Percentiles rank a stretch among this genome's conserved stretches.
Conservation (phyloP, 306 rosid genomes). For the Glycine latifolia region DNA sequence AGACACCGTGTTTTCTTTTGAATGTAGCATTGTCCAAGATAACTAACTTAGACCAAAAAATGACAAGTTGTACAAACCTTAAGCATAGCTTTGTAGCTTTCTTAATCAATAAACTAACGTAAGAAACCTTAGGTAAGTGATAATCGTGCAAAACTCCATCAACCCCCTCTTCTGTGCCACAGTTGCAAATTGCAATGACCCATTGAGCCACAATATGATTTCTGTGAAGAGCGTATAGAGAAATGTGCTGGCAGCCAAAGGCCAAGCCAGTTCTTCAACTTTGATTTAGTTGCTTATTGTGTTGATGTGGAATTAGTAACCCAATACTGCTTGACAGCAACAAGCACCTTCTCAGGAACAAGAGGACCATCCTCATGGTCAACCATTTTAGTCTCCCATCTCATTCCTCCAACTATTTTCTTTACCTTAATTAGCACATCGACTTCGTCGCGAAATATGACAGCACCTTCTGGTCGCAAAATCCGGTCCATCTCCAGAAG, state of each 20-base stretch:
- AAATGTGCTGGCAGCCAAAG: slow-evolving; percentile 37
- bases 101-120: slow-evolving; percentile 43
- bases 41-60: slow-evolving; percentile 45
- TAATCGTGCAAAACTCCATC: slow-evolving; percentile 37
- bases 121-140: neutral
- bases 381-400: slow-evolving; percentile 90
- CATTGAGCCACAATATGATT: slow-evolving; percentile 39
- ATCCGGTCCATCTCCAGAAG: slow-evolving; percentile 90
- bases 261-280: slow-evolving; percentile 25
- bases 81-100: slow-evolving; percentile 41
- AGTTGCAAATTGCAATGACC: slow-evolving; percentile 21
- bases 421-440: slow-evolving; percentile 74
- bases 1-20: slow-evolving; percentile 21
- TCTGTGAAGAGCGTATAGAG: slow-evolving; percentile 29
- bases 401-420: slow-evolving; percentile 81
- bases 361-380: slow-evolving; percentile 95
- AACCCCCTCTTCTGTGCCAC: slow-evolving; percentile 32
- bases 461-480: slow-evolving; percentile 87
- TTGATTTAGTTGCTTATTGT: slow-evolving; percentile 39
- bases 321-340: slow-evolving; percentile 92
- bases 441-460: slow-evolving; percentile 83
- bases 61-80: slow-evolving; percentile 43
- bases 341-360: slow-evolving; percentile 76
- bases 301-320: slow-evolving; percentile 69
- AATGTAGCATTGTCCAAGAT: slow-evolving; percentile 36